These are phyloP conservation scores for Oldenlandia corymbosa DNA, from an alignment of 257 asterid species.

Conservation along the genomic window DNA sequence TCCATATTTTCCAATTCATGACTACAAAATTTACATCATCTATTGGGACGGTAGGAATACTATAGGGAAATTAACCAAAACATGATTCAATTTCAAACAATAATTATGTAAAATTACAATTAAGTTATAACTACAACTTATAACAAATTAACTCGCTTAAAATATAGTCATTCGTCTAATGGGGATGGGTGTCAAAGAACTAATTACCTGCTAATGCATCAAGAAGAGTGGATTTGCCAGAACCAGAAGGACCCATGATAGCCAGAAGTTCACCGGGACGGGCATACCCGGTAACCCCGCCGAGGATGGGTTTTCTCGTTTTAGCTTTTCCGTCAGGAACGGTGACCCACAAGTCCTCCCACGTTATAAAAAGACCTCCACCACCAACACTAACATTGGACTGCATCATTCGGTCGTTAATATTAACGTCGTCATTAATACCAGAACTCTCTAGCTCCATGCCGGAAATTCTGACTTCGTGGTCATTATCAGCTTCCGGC, in stretches of 20 bases:
- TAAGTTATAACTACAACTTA: no score
- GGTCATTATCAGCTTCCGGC: no score
- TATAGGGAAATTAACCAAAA: no score
- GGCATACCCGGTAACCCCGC: slow-evolving; percentile 32
- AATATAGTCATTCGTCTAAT: no score
- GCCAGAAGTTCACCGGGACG: slow-evolving; percentile 29
- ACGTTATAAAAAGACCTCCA: slow-evolving; percentile 18
- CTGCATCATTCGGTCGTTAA: not conserved
- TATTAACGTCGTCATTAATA: not conserved
- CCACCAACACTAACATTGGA: not conserved
- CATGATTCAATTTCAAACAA: no score
- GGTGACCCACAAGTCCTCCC: slow-evolving; percentile 28
- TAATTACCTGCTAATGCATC: slow-evolving; percentile 27
- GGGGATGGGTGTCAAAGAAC: no score
- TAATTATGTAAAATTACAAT: no score
- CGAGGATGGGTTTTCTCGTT: slow-evolving; percentile 11
- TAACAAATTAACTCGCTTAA: no score
- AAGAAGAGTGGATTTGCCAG: slow-evolving; percentile 35
- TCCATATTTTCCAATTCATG: no score
- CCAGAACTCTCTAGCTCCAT: not conserved
- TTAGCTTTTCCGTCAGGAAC: slow-evolving; percentile 19
- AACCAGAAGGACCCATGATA: slow-evolving; percentile 36
- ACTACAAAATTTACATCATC: no score
- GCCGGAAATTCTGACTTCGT: slow-evolving; percentile 1
- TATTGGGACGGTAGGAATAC: no score